These are phyloP conservation scores for Scenedesmus sp. DNA, from an alignment of 163 green algal genomes.

Conservation along the genomic window DNA sequence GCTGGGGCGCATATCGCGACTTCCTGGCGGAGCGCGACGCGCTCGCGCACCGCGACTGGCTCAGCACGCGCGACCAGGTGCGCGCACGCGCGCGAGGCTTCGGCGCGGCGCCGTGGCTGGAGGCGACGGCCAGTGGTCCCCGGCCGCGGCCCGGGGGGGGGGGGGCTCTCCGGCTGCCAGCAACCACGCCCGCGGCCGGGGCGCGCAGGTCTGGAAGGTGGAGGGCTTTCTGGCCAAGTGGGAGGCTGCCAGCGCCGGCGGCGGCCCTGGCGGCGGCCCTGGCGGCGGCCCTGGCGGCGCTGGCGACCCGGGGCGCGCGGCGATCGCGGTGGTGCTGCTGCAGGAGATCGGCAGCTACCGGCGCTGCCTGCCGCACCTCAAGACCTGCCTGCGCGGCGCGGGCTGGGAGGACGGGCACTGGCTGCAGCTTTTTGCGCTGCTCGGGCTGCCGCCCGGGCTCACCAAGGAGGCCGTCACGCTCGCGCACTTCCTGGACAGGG, in stretches of 20 bases:
- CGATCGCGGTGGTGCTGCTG: conserved; percentile 74
- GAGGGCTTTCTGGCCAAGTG: conserved; percentile 87
- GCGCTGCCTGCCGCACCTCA: conserved; percentile 73
- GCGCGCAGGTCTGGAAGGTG: conserved; percentile 70
- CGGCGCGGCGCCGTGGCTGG: too few relatives aligned
- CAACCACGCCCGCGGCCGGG: too few relatives aligned
- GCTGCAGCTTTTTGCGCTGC: conserved; percentile 71
- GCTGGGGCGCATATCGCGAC: conserved; percentile 69
- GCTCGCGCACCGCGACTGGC: conserved; percentile 75
- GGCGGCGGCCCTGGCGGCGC: neutral
- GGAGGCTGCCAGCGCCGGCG: conserved; percentile 48
- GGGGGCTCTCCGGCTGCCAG: too few relatives aligned
- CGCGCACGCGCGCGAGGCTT: too few relatives aligned
- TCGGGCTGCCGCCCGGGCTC: conserved; percentile 65
- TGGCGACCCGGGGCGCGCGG: conserved; percentile 49
- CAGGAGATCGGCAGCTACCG: conserved; percentile 77
- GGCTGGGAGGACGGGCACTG: conserved; percentile 70
- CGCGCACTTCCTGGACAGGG: conserved; percentile 74
- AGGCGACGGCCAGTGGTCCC: too few relatives aligned
- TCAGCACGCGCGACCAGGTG: conserved; percentile 71
- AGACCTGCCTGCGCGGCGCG: conserved; percentile 59
- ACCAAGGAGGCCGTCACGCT: conserved; percentile 79
- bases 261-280: conserved; percentile 43
- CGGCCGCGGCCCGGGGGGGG: too few relatives aligned
- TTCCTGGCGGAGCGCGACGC: conserved; percentile 68